Base-by-base conservation (phyloP, 148 eudicot genomes). In the Spergularia marina region DNA sequence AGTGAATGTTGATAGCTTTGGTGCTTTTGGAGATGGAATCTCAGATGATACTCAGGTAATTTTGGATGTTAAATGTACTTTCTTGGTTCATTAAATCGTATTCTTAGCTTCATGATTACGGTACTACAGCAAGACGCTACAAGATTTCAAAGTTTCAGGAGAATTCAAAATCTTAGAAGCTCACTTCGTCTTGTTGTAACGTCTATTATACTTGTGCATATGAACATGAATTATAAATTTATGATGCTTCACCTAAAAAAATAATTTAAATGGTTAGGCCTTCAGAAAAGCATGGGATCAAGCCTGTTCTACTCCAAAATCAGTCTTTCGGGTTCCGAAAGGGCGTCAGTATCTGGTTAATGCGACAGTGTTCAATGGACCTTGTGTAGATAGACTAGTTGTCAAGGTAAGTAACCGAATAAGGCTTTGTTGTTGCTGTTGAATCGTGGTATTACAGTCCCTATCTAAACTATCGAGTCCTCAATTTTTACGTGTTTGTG, bases 41-140 rank as follows among this genome's bases (percentile, higher is more conserved):
- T 80, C 96, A 54, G 98, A 95, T 84, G 98, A 95, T 81, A 91
- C 98, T 54, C 79, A 88, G 98, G 99, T 93, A 60, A 81, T 34
- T 65, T 63, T 62, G 51, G 23, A 61, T 10, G 6, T 6, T 40
- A 6, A 39, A 5, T 64, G 15, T 0, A 10, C 40, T 70, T 40
- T 10, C 21, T 34, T 53, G 23, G 44, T 39, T 63, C 1, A 20
- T 21, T 21, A 8, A 21, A 2, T 2, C 3, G 0, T 5, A 9
- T n/a, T 1, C 12, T 20, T 60, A 30, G 36, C 30, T 30, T 65
- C 60, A 25, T 80, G 70, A 65, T 36, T 16, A 23, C 21, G 61
- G 23, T 74, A 62, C 60, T n/a, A 68, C 73, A 4, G 17, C 41
- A 68, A 34, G 21, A 2, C 10, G n/a, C 4, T 5, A 16, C 7